Conservation (phyloP, 2,329 filamentous ascomycete species). For the Trichoderma citrinoviride region DNA sequence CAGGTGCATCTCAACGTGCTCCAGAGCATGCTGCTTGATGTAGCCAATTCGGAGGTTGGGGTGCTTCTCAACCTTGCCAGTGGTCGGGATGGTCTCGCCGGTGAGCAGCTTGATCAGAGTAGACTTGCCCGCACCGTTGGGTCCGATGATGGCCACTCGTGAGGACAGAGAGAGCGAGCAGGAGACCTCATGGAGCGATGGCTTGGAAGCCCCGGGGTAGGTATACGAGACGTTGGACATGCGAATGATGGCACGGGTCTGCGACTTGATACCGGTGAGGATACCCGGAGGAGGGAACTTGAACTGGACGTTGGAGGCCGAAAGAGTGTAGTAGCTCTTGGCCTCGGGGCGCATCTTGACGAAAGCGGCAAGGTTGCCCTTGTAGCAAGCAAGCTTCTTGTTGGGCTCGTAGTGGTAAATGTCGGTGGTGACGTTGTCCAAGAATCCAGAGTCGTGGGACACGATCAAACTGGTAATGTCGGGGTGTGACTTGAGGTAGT, state of each 20-base stretch:
- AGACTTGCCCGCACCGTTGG: conserved; percentile 97
- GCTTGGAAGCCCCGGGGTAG: conserved; percentile 87
- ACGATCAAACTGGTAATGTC: conserved; percentile 98
- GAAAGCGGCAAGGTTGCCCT: conserved; percentile 78
- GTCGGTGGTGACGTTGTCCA: conserved; percentile 96
- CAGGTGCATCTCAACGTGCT: conserved; percentile 99
- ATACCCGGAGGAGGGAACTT: conserved; percentile 97
- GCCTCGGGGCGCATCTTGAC: conserved; percentile 89
- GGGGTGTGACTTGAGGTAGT: conserved; percentile 92
- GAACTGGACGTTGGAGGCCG: conserved; percentile 85
- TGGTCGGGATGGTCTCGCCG: conserved; percentile 80
- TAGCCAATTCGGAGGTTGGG: conserved; percentile 98
- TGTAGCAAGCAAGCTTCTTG: conserved; percentile 90
- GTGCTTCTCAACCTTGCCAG: conserved; percentile 93
- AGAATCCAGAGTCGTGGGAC: conserved; percentile 95
- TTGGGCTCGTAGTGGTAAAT: conserved; percentile 96
- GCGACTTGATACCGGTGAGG: conserved; percentile 89
- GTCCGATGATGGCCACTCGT: conserved; percentile 91
- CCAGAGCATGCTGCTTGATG: conserved; percentile 98
- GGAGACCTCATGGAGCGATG: conserved; percentile 83
- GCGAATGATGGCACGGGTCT: conserved; percentile 88
- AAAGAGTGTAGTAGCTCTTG: conserved; percentile 97
- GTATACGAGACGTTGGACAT: conserved; percentile 90
- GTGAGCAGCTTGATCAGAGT: conserved; percentile 97
- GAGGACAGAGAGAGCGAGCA: conserved; percentile 86